These are phyloP conservation scores for Rhodotorula mucilaginosa DNA, from an alignment of 1,284 basidiomycete genomes.

Conservation along the genomic window DNA sequence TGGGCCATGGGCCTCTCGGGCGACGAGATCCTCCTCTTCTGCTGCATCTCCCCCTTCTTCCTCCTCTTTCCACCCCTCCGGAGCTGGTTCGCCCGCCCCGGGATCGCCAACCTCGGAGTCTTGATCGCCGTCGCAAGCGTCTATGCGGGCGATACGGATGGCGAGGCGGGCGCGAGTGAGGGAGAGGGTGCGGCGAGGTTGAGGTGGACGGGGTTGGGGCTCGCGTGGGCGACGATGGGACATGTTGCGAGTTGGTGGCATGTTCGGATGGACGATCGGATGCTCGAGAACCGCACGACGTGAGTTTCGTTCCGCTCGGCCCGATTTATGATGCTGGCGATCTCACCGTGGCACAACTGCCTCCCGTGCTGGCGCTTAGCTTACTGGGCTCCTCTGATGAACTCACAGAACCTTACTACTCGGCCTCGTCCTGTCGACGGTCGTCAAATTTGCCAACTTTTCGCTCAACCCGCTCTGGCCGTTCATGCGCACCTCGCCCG, in stretches of 20 bases:
- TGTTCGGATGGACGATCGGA: not conserved
- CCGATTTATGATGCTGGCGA: too few relatives aligned
- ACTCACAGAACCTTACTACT: conserved; percentile 44
- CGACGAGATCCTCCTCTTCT: conserved; percentile 41
- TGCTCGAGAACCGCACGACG: conserved; percentile 7
- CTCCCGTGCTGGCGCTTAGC: too few relatives aligned
- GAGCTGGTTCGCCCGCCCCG: conserved; percentile 50
- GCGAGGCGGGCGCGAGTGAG: conserved; percentile 3
- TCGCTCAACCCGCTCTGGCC: conserved; percentile 87
- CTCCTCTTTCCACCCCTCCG: conserved; percentile 54
- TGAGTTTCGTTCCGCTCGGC: not conserved
- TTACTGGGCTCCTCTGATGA: too few relatives aligned
- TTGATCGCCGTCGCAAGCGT: conserved; percentile 62
- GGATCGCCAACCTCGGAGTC: conserved; percentile 60
- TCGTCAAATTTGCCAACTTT: conserved; percentile 75
- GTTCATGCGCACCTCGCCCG: conserved; percentile 61
- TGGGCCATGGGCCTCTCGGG: conserved; percentile 65
- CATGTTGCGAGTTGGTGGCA: conserved; percentile 26
- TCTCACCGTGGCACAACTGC: not conserved
- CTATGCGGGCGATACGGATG: conserved; percentile 40
- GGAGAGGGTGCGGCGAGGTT: conserved; percentile 16
- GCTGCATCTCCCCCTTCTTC: conserved; percentile 62
- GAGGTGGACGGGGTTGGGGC: conserved; percentile 24
- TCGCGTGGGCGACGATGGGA: conserved; percentile 43
- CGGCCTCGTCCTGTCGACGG: conserved; percentile 66